Conservation (phyloP, 768 basidiomycete species). For the Auricularia auricula-judae region DNA sequence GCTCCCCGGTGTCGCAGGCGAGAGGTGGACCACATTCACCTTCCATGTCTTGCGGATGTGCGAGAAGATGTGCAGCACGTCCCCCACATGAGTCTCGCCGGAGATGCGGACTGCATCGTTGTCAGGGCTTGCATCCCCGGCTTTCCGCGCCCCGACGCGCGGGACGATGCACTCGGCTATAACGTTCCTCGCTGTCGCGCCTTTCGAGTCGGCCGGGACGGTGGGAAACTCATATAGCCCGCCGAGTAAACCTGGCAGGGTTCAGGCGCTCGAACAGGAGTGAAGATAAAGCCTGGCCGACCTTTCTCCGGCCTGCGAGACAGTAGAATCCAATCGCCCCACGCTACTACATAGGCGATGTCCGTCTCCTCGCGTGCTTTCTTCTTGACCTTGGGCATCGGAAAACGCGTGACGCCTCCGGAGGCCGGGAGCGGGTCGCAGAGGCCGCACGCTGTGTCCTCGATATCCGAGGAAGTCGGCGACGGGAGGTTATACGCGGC, state of each 20-base stretch:
- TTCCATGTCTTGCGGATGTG: constrained; percentile 75
- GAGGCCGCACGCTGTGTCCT: constrained; percentile 32
- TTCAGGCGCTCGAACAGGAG: not conserved
- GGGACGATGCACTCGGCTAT: too few species aligned
- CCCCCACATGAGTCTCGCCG: constrained; percentile 22
- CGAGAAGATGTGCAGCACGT: constrained; percentile 76
- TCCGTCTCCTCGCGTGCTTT: constrained; percentile 77
- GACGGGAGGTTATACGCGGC: constrained; percentile 35
- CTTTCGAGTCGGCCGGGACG: constrained; percentile 37
- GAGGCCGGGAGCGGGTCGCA: constrained; percentile 46
- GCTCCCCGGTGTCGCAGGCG: constrained; percentile 1
- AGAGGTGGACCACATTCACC: not conserved
- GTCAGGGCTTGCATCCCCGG: not conserved
- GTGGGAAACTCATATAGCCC: constrained; percentile 86
- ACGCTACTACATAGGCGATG: constrained; percentile 78
- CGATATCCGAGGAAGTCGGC: not conserved
- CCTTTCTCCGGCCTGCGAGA: constrained; percentile 77
- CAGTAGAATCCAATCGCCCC: constrained; percentile 61
- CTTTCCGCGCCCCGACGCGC: too few species aligned
- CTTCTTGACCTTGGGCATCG: constrained; percentile 78
- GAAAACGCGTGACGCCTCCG: constrained; percentile 57
- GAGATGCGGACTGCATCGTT: not conserved
- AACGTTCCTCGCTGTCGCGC: constrained; percentile 5
- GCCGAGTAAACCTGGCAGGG: constrained; percentile 65
- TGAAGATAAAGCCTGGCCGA: constrained; percentile 17